Evolutionary conservation across 2,329 filamentous ascomycete genomes (phyloP).

Genomic region (Penicillium paneum): DNA sequence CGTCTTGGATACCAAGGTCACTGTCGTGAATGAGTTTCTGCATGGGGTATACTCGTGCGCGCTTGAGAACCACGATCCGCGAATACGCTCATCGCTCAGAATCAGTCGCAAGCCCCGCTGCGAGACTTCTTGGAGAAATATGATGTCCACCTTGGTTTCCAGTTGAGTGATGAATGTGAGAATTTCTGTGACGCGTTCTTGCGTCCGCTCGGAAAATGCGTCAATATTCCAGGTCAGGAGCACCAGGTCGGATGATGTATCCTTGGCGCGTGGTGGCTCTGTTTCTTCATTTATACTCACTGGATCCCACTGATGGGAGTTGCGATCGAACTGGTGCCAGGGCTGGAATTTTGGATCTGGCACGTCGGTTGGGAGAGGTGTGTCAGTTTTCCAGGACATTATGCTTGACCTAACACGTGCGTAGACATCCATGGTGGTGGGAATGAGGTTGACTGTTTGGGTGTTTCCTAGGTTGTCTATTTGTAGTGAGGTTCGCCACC

Average conservation of each 20-base stretch:
- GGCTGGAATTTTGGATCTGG: background rate
- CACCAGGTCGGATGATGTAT: background rate
- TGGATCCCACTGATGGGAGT: background rate
- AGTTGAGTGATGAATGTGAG: constrained; percentile 5
- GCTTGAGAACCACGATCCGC: constrained; percentile 8
- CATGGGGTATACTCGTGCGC: constrained; percentile 20
- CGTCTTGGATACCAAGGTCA: constrained; percentile 4
- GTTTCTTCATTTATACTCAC: background rate
- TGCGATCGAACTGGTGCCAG: background rate
- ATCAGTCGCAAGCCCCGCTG: constrained; percentile 9
- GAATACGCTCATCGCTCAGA: constrained; percentile 7
- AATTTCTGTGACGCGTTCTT: constrained; percentile 11
- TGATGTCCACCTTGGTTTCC: constrained; percentile 1
- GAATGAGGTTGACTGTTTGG: background rate
- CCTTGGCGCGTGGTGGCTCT: background rate
- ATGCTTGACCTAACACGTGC: background rate
- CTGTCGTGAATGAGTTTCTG: constrained; percentile 23
- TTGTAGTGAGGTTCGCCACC: background rate
- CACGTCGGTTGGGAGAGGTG: background rate
- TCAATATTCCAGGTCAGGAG: constrained; percentile 20
- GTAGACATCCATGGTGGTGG: background rate
- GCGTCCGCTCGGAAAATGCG: background rate
- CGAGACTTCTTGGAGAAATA: constrained; percentile 16
- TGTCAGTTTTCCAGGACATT: background rate
- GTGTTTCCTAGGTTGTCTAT: background rate